Conservation (phyloP, 2,329 filamentous ascomycete genomes). For the Talaromyces sp. region DNA sequence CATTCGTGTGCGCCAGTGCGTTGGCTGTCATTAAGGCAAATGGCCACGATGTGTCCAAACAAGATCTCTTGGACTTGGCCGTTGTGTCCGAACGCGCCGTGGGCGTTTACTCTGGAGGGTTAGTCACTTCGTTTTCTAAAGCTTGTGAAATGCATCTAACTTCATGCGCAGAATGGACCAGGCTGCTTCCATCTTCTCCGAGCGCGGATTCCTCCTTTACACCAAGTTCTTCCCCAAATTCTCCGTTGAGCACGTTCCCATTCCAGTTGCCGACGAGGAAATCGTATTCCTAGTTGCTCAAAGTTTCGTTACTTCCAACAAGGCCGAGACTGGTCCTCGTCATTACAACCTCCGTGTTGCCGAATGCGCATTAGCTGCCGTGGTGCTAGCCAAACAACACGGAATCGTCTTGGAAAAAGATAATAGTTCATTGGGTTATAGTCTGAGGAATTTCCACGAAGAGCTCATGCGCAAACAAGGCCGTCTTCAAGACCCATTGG, state of each 20-base stretch:
- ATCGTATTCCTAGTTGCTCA: slow-evolving; percentile 91
- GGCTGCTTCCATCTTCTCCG: slow-evolving; percentile 87
- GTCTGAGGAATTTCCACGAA: slow-evolving; percentile 80
- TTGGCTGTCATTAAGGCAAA: slow-evolving; percentile 85
- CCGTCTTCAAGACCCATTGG: slow-evolving; percentile 46
- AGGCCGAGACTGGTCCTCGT: slow-evolving; percentile 85
- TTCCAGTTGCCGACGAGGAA: slow-evolving; percentile 75
- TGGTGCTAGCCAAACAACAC: slow-evolving; percentile 57
- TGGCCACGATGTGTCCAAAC: slow-evolving; percentile 79
- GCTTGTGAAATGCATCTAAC: not conserved
- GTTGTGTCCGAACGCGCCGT: slow-evolving; percentile 92
- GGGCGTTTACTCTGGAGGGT: slow-evolving; percentile 94
- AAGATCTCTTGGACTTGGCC: slow-evolving; percentile 82
- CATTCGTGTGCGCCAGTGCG: slow-evolving; percentile 85
- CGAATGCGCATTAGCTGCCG: slow-evolving; percentile 84
- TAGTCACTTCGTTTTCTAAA: slow-evolving; percentile 15
- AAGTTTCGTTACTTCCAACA: slow-evolving; percentile 89
- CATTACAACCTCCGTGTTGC: slow-evolving; percentile 97
- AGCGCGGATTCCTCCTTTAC: slow-evolving; percentile 78
- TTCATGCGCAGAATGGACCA: slow-evolving; percentile 80
- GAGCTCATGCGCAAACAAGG: slow-evolving; percentile 60
- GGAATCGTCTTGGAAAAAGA: slow-evolving; percentile 66
- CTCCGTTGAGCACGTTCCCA: slow-evolving; percentile 68
- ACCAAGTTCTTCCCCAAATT: slow-evolving; percentile 83
- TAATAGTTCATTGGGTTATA: slow-evolving; percentile 74